Evolutionary conservation across 495 filamentous ascomycete species (phyloP).

Genomic region (Tuber indicum): DNA sequence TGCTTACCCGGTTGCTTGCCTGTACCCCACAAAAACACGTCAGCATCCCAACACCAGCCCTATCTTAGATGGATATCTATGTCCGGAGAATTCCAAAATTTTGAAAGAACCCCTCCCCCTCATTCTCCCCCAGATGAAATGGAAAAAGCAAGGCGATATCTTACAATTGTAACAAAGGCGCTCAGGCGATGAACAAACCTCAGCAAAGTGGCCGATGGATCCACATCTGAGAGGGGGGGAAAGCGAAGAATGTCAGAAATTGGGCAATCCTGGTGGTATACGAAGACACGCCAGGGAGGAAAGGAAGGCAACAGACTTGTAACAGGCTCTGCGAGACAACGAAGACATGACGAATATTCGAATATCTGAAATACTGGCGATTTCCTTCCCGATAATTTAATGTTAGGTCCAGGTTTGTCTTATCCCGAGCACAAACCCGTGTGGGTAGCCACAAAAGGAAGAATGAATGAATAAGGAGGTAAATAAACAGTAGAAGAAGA

Average conservation of each 20-base stretch:
- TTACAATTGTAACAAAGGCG: conserved; percentile 99
- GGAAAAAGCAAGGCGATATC: conserved; percentile 37
- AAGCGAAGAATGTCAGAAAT: conserved; percentile 14
- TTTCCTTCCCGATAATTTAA: conserved; percentile 28
- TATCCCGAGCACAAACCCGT: conserved; percentile 16
- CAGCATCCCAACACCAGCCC: conserved; percentile 18
- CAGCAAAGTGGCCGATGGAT: conserved; percentile 97
- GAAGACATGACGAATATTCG: conserved; percentile 64
- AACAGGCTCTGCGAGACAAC: conserved; percentile 94
- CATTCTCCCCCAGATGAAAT: background rate
- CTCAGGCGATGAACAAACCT: conserved; percentile 94
- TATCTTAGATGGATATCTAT: conserved; percentile 16
- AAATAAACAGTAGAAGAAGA: conserved; percentile 19
- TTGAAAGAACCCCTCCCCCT: background rate
- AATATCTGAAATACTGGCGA: conserved; percentile 12
- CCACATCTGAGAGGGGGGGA: conserved; percentile 55
- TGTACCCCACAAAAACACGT: conserved; percentile 43
- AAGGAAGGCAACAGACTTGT: conserved; percentile 55
- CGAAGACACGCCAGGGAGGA: background rate
- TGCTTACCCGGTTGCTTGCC: conserved; percentile 78
- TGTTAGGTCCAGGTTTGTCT: conserved; percentile 24
- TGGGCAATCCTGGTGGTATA: conserved; percentile 10
- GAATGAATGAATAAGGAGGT: conserved; percentile 11
- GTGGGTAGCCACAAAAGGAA: background rate
- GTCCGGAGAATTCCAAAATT: conserved; percentile 40